These are phyloP conservation scores for Ceratocystis papillata DNA, from an alignment of 2,329 filamentous ascomycete genomes.

Conservation along the genomic window DNA sequence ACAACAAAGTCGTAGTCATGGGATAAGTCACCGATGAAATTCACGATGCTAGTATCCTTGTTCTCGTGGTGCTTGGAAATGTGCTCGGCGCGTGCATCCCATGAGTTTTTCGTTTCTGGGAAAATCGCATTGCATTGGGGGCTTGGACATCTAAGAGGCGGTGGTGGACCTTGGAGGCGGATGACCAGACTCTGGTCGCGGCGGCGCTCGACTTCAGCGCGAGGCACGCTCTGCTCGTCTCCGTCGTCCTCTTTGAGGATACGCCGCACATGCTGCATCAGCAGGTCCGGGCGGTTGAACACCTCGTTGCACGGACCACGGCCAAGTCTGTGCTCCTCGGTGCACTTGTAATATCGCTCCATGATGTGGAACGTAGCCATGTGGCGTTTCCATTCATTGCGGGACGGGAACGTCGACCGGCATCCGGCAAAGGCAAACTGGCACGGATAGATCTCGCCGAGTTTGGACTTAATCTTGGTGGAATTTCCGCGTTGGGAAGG, in stretches of 20 bases:
- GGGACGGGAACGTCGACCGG: conserved; percentile 57
- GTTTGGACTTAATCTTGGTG: not conserved
- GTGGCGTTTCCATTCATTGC: conserved; percentile 96
- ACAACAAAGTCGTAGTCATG: not conserved
- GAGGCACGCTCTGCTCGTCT: conserved; percentile 36
- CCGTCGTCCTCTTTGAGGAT: conserved; percentile 50
- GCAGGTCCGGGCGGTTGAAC: conserved; percentile 89
- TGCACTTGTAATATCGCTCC: conserved; percentile 65
- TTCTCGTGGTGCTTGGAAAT: conserved; percentile 68
- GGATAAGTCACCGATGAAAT: not conserved
- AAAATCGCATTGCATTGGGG: conserved; percentile 51
- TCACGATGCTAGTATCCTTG: conserved; percentile 25
- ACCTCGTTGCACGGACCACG: conserved; percentile 35
- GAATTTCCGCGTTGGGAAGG: too few relatives aligned
- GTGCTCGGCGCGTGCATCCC: conserved; percentile 82
- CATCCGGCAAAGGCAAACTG: conserved; percentile 73
- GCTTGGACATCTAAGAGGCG: conserved; percentile 50
- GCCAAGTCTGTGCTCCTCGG: conserved; percentile 31
- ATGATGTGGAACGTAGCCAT: conserved; percentile 69
- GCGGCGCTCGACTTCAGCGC: conserved; percentile 33
- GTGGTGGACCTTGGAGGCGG: conserved; percentile 51
- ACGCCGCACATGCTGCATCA: conserved; percentile 74
- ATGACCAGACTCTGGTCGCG: conserved; percentile 40
- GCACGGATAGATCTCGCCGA: conserved; percentile 37
- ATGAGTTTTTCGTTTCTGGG: conserved; percentile 46